Conservation (phyloP, 139 green algal genomes). For the Diplosphaera chodatii region DNA sequence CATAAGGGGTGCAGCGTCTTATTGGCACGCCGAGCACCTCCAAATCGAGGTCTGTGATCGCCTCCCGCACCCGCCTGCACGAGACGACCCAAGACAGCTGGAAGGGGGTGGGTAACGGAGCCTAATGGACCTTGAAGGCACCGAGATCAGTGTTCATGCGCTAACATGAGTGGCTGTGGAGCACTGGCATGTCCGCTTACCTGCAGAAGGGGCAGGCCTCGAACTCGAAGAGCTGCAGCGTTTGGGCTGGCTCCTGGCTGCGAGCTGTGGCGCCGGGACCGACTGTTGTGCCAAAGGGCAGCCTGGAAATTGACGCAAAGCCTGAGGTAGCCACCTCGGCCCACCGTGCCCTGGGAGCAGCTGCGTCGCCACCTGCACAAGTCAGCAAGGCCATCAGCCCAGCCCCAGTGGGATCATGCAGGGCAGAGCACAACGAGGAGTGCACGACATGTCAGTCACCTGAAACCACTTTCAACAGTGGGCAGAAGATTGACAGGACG, state of each 20-base stretch:
- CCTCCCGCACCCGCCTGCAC: conserved; percentile 53
- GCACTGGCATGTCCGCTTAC: too few species aligned
- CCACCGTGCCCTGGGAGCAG: conserved; percentile 8
- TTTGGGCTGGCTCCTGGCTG: conserved; percentile 20
- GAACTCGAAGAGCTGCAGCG: conserved; percentile 69
- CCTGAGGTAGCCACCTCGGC: conserved; percentile 16
- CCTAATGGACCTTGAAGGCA: too few species aligned
- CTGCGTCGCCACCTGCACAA: conserved; percentile 3
- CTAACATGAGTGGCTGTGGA: too few species aligned
- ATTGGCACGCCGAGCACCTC: too few species aligned
- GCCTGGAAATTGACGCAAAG: conserved; percentile 10
- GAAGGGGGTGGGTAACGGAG: too few species aligned
- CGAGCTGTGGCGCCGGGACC: not conserved
- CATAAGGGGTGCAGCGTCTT: too few species aligned
- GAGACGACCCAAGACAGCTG: too few species aligned
- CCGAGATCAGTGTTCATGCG: too few species aligned
- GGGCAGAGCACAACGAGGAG: too few species aligned
- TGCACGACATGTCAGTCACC: not conserved
- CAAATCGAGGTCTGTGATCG: conserved; percentile 51
- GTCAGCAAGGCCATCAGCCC: too few species aligned
- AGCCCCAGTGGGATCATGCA: too few species aligned
- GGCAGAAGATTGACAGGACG: conserved; percentile 12
- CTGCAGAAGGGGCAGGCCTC: conserved; percentile 71
- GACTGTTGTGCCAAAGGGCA: conserved; percentile 13
- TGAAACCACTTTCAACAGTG: conserved; percentile 11